Evolutionary conservation across 495 filamentous ascomycete genomes (phyloP), one percentile per base, ranked within the genome.

Genomic region (Xylaria curta): DNA sequence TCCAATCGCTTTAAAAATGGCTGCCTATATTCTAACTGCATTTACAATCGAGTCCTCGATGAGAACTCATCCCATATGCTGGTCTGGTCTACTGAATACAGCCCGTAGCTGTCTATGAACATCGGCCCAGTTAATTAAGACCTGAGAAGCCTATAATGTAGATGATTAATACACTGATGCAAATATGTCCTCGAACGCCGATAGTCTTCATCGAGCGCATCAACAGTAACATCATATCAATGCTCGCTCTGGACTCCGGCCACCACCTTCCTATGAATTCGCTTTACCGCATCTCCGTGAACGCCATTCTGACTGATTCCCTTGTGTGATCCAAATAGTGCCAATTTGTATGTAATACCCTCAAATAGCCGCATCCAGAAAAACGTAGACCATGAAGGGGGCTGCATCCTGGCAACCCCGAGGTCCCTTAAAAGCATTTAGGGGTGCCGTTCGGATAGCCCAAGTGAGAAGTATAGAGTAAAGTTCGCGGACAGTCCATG

Each of bases 191-290:
- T 31, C 44, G 9, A 79, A 79, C 77, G 73, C 75, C 77, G 58
- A 65, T 59, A 71, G 75, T 79, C 75, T 73, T 79, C 77, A 72
- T 77, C 75, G 75, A 76, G 77, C 74, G 69, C 74, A 74, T 72
- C 76, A 71, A 72, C 65, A 73, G 73, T 47, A 73, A 73, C 60
- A 71, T 60, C 71, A 68, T 76, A 65, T 13, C 62, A 72, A 77
- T 72, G 66, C 71, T 68, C 73, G 73, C 74, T 78, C 74, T 79
- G 69, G 77, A 79, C 76, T 79, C 76, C 77, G 66, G 77, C 74
- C 76, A 60, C 64, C 64, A 10, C 62, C 38, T 59, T 66, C 38
- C 58, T 63, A 38, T 42, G 61, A 53, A 56, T 44, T 51, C 40
- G 51, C 63, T 64, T 31, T 51, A 19, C 36, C 64, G 33, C 36